Evolutionary conservation across 2,329 filamentous ascomycete species (phyloP).

Genomic region (Capronia epimyces): DNA sequence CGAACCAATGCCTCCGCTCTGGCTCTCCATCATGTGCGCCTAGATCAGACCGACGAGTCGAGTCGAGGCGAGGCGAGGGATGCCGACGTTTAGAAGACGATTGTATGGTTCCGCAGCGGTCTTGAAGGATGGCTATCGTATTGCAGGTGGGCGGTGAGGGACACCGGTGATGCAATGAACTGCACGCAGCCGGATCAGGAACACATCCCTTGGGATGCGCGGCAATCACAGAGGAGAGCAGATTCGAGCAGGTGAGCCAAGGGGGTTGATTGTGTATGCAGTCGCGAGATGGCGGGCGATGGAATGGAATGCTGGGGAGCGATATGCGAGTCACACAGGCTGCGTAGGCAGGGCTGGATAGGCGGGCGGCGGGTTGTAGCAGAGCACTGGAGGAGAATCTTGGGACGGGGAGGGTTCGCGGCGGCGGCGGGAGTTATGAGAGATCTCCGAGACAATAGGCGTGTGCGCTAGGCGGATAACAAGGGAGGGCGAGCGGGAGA

Average conservation of each 20-base stretch:
- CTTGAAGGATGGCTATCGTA: neutral
- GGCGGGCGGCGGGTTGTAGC: neutral
- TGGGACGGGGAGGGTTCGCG: neutral
- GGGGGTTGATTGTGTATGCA: neutral
- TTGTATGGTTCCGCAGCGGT: neutral
- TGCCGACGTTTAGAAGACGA: neutral
- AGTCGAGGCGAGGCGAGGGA: no score
- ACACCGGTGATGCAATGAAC: conserved; percentile 16
- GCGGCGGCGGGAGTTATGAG: neutral
- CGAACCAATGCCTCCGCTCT: conserved; percentile 35
- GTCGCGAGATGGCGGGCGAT: neutral
- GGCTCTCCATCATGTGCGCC: conserved; percentile 18
- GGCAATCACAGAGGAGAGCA: neutral
- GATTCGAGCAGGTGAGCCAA: neutral
- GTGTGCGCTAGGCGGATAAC: neutral
- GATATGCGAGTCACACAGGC: neutral
- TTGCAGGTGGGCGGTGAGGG: neutral
- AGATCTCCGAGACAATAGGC: neutral
- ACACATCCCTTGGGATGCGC: conserved; percentile 11
- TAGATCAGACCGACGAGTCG: neutral
- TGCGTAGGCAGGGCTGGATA: neutral
- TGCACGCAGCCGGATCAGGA: conserved; percentile 15
- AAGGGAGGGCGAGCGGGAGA: neutral
- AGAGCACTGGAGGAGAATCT: neutral
- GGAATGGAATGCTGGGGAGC: conserved; percentile 2